Percentiles rank a stretch among this genome's conserved stretches.
Conservation (phyloP, 176 grass and related monocot species). For the Oryza brachyantha region DNA sequence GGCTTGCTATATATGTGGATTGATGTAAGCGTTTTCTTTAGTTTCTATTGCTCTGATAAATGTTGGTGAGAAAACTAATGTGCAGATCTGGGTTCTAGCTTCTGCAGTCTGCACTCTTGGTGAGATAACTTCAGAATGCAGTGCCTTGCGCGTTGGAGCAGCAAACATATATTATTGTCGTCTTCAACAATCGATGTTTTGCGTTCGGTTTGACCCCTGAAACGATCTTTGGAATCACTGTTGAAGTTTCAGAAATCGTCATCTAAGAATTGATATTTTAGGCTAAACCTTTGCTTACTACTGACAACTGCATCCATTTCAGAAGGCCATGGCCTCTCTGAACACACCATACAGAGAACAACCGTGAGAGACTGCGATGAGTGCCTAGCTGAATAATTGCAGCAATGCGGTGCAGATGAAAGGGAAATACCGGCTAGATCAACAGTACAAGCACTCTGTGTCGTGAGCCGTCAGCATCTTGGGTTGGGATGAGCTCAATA, state of each 20-base stretch:
- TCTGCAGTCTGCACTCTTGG: background rate
- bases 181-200: background rate
- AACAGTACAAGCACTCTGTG: background rate
- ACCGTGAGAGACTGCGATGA: background rate
- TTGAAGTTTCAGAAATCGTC: background rate
- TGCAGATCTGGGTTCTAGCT: background rate
- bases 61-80: constrained; percentile 18
- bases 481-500: background rate
- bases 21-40: background rate
- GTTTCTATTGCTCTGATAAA: background rate
- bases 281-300: background rate
- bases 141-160: background rate
- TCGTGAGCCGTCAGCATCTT: background rate
- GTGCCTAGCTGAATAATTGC: background rate
- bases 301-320: background rate
- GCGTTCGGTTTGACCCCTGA: background rate
- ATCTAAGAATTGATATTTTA: background rate
- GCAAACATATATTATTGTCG: background rate
- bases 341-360: background rate
- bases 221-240: background rate
- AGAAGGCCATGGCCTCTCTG: background rate
- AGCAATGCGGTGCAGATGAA: background rate
- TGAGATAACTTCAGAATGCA: background rate
- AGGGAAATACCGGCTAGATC: background rate
- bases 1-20: background rate